Evolutionary conservation across 2,329 filamentous ascomycete genomes (phyloP), one percentile per base, ranked within the genome.

Genomic region (Neonectria coccinea): DNA sequence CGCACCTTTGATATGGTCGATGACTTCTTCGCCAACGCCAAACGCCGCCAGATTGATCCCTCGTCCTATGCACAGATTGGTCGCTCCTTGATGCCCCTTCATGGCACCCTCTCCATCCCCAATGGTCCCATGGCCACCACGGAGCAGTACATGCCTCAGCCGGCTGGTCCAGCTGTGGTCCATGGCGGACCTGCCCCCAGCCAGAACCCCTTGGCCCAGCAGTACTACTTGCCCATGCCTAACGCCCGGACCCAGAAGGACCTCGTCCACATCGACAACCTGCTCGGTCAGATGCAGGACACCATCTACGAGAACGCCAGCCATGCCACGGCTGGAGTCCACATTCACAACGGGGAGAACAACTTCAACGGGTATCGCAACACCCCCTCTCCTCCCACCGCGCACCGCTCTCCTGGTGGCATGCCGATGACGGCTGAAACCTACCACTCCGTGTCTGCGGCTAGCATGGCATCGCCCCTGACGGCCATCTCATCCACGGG

Each of bases 291-390:
- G 81, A 95, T 98, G 85, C 94, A 97, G 81, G 90, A 91, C 69
- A 97, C 95, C 50, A 93, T 98, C 53, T 98, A 98, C 77, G 96
- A 98, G 81, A 97, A 91, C 78, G 90, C 94, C 59, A 92, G 90
- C 73, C 91, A 94, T 55, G 91, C 93, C 33, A 92, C 93, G 2
- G 91, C 91, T 47, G 92, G 92, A 62, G 88, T 97, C 63, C 91
- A 92, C 72, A 89, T 94, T 67, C 89, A 92, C 55, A 87, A 90
- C 52, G 90, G 89, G 64, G 91, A 93, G 76, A 90, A 91, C 73
- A 76, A 84, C 39, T 82, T 86, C 59, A 84, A 85, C 66, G 85
- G 85, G 70, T 84, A 87, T 79, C 87, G 88, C 68, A 82, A 86
- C 74, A 87, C 84, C 71, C 85, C 85, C 36, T 88, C 86, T 27